These are phyloP conservation scores for Mycena metata DNA, from an alignment of 768 basidiomycete species.

Conservation along the genomic window DNA sequence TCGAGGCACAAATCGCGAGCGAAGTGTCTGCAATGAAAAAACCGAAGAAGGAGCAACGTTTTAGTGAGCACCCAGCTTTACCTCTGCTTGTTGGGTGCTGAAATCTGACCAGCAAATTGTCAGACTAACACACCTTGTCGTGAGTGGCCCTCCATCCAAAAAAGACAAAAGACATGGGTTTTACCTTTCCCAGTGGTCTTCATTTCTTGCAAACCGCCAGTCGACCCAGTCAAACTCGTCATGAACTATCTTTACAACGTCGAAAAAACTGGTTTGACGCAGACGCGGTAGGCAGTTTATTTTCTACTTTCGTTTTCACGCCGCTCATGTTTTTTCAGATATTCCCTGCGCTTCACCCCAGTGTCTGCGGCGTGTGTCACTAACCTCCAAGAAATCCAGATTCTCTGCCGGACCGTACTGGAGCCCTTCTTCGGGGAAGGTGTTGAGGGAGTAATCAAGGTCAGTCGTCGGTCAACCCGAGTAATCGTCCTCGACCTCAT, in stretches of 20 bases:
- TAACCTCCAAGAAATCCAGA: conserved; percentile 76
- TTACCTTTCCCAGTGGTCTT: conserved; percentile 69
- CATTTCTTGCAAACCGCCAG: conserved; percentile 82
- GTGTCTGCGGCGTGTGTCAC: conserved; percentile 77
- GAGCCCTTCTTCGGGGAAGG: conserved; percentile 64
- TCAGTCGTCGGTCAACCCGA: conserved; percentile 40
- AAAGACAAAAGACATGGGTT: background rate
- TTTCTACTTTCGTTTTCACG: conserved; percentile 9
- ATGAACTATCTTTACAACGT: conserved; percentile 74
- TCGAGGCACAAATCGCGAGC: conserved; percentile 79
- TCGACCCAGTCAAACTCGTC: conserved; percentile 82
- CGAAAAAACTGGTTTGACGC: conserved; percentile 70
- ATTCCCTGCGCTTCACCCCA: conserved; percentile 78
- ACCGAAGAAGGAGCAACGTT: conserved; percentile 71
- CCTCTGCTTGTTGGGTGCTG: conserved; percentile 3
- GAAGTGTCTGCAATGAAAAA: conserved; percentile 81
- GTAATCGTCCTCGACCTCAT: background rate
- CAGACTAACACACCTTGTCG: conserved; percentile 86
- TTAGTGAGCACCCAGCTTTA: conserved; percentile 61
- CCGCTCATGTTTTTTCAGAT: conserved; percentile 54
- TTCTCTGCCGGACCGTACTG: conserved; percentile 70
- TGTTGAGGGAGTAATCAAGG: conserved; percentile 61
- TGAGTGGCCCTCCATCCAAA: conserved; percentile 48
- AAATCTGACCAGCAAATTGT: conserved; percentile 69
- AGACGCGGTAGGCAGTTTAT: conserved; percentile 65